These are phyloP conservation scores for Prunus armeniaca DNA, from an alignment of 306 rosid genomes.

Conservation along the genomic window DNA sequence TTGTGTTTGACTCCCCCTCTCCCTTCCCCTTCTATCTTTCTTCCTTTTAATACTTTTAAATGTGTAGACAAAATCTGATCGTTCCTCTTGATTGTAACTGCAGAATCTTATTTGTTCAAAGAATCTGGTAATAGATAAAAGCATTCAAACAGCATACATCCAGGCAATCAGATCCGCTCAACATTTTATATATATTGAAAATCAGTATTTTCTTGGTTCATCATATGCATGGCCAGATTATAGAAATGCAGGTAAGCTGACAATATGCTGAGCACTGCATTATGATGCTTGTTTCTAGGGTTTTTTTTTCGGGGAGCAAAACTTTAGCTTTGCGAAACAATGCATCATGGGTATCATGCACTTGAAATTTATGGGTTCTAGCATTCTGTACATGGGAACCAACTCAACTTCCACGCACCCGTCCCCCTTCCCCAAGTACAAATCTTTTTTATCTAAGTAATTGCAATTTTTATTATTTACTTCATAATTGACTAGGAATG, in stretches of 20 bases:
- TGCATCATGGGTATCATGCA: not conserved
- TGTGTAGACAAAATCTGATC: not conserved
- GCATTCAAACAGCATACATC: slow-evolving; percentile 89
- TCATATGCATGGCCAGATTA: slow-evolving; percentile 90
- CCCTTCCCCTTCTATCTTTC: slow-evolving; percentile 7
- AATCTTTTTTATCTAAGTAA: no score
- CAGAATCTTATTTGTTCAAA: slow-evolving; percentile 88
- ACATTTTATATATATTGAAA: slow-evolving; percentile 87
- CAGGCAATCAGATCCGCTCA: slow-evolving; percentile 98
- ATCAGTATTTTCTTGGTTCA: slow-evolving; percentile 91
- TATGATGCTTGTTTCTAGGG: slow-evolving; percentile 4
- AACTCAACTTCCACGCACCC: not conserved
- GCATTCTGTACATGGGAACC: not conserved
- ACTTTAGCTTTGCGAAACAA: not conserved
- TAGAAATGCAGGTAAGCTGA: slow-evolving; percentile 71
- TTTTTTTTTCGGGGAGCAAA: not conserved
- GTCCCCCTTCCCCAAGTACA: no score
- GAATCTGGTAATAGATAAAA: slow-evolving; percentile 67
- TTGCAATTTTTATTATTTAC: not conserved
- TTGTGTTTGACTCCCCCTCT: slow-evolving; percentile 8
- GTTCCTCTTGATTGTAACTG: slow-evolving; percentile 31
- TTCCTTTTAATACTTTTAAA: slow-evolving; percentile 10
- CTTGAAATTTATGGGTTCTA: not conserved
- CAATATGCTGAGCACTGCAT: slow-evolving; percentile 13
- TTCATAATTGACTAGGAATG: not conserved